Evolutionary conservation across 2,329 filamentous ascomycete genomes (phyloP).

Genomic region (Cercospora sp.): DNA sequence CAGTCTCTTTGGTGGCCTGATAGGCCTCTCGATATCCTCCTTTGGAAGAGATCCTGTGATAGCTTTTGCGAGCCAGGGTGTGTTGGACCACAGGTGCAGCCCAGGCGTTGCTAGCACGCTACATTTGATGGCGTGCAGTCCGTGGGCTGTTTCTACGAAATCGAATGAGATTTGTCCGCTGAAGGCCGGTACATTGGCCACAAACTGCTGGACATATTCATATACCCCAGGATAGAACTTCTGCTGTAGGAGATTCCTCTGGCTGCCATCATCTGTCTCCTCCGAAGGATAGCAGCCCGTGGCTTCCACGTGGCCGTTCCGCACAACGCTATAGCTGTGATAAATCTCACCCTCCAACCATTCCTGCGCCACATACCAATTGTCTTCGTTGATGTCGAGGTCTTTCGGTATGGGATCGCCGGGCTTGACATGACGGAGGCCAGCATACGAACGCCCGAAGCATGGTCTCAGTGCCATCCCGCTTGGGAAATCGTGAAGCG

Average conservation of each 20-base stretch:
- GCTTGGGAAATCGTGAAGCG: slow-evolving; percentile 27
- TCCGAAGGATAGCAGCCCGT: slow-evolving; percentile 37
- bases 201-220: slow-evolving; percentile 33
- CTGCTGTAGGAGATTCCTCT: slow-evolving; percentile 35
- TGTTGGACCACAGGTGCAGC: slow-evolving; percentile 35
- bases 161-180: slow-evolving; percentile 37
- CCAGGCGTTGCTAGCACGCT: slow-evolving; percentile 37
- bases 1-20: slow-evolving; percentile 21
- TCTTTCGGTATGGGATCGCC: slow-evolving; percentile 20
- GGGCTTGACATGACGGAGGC: slow-evolving; percentile 22
- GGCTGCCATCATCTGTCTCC: slow-evolving; percentile 37
- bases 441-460: slow-evolving; percentile 33
- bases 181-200: slow-evolving; percentile 16
- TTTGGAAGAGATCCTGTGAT: slow-evolving; percentile 21
- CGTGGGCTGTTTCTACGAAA: slow-evolving; percentile 32
- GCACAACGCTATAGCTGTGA: slow-evolving; percentile 37
- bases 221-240: slow-evolving; percentile 27
- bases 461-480: slow-evolving; percentile 37
- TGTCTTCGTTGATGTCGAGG: slow-evolving; percentile 23
- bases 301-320: slow-evolving; percentile 30
- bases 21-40: slow-evolving; percentile 24
- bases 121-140: slow-evolving; percentile 37
- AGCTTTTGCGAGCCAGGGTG: slow-evolving; percentile 25
- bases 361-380: slow-evolving; percentile 35
- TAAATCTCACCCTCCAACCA: slow-evolving; percentile 37